A percentile compares a stretch with the other conserved stretches of the same genome.
Conservation (phyloP, 2,329 filamentous ascomycete species). For the Xylariaceae sp. region DNA sequence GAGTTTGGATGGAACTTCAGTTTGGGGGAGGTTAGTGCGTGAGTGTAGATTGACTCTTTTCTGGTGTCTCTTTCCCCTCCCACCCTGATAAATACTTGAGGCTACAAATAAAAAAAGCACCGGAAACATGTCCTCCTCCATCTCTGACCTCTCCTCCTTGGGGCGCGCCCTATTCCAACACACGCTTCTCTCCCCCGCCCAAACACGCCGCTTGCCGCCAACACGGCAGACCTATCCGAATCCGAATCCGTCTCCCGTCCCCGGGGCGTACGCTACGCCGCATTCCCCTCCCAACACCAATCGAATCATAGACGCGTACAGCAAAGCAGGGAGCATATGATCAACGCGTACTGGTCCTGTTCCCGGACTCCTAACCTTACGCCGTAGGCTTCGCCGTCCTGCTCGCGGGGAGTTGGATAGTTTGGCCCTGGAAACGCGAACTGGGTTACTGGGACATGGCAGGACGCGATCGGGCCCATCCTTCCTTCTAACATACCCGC, state of each 20-base stretch:
- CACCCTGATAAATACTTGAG: neutral
- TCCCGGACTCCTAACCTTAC: constrained; percentile 31
- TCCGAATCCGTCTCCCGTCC: constrained; percentile 37
- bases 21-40: constrained; percentile 37
- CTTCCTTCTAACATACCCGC: constrained; percentile 25
- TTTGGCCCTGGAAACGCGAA: constrained; percentile 29
- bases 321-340: constrained; percentile 29
- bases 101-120: constrained; percentile 22
- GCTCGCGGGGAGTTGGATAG: constrained; percentile 25
- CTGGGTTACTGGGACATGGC: constrained; percentile 29
- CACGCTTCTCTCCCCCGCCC: constrained; percentile 29
- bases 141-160: constrained; percentile 36
- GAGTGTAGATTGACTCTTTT: constrained; percentile 15
- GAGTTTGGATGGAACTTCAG: constrained; percentile 31
- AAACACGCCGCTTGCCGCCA: constrained; percentile 34
- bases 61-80: neutral
- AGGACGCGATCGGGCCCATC: constrained; percentile 20
- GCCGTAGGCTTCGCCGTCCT: constrained; percentile 24
- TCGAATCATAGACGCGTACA: constrained; percentile 27
- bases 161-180: constrained; percentile 39
- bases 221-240: constrained; percentile 34
- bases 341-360: constrained; percentile 25
- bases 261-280: constrained; percentile 41
- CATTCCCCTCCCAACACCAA: constrained; percentile 24
- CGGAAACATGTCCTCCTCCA: constrained; percentile 41